A percentile compares a stretch with the other conserved stretches of the same genome.
Evolutionary conservation across 176 grass and related monocot species (phyloP).

Genomic region (maize (Zea mays)): DNA sequence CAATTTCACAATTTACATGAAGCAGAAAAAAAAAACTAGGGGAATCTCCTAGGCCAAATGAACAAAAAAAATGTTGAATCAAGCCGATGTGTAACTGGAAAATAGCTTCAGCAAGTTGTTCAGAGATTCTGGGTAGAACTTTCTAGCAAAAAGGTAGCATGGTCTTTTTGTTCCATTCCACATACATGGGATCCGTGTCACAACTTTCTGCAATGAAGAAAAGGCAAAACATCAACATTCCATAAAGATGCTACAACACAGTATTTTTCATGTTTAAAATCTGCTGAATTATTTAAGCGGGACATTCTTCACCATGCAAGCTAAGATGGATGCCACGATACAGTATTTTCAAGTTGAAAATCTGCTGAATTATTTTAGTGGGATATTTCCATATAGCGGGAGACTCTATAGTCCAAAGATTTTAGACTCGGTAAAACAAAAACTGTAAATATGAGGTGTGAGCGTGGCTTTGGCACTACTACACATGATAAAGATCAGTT

Average conservation of each 20-base stretch:
- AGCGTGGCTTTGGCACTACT: too few relatives aligned
- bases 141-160: conserved; percentile 93
- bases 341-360: conserved; percentile 20
- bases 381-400: not conserved
- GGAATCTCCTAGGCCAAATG: conserved; percentile 35
- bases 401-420: too few relatives aligned
- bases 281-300: conserved; percentile 14
- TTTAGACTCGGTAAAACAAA: too few relatives aligned
- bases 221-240: conserved; percentile 32
- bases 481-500: too few relatives aligned
- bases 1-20: conserved; percentile 74
- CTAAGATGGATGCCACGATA: conserved; percentile 6
- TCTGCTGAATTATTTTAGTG: conserved; percentile 13
- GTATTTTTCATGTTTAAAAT: conserved; percentile 19
- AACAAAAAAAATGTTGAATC: conserved; percentile 54
- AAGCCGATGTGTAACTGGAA: conserved; percentile 65
- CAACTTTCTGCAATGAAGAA: conserved; percentile 62
- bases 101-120: conserved; percentile 82
- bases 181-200: conserved; percentile 56
- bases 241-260: conserved; percentile 8
- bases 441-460: too few relatives aligned
- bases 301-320: conserved; percentile 13
- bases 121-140: conserved; percentile 91
- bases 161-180: conserved; percentile 92
- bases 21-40: conserved; percentile 43